Percentiles rank a stretch among this genome's conserved stretches.
Conservation (phyloP, 345 rosid genomes). For the Salix udensis region DNA sequence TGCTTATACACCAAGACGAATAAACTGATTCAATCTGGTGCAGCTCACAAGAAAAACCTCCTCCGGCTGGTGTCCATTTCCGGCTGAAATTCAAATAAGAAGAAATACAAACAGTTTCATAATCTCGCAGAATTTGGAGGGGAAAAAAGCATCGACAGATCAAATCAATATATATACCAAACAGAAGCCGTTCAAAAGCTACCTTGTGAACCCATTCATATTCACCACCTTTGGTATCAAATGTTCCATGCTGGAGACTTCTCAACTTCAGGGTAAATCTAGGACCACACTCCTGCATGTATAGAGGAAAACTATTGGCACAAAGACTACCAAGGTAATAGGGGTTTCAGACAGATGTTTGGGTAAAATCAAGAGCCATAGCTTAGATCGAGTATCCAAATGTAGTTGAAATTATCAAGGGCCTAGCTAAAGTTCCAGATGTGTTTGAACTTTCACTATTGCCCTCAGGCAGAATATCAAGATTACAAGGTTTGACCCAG, state of each 20-base stretch:
- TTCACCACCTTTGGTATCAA: constrained; percentile 80
- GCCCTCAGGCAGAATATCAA: neutral
- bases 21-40: neutral
- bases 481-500: neutral
- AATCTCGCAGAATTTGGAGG: neutral
- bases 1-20: neutral
- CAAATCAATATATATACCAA: neutral
- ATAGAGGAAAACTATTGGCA: neutral
- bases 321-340: too few relatives aligned
- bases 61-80: constrained; percentile 97
- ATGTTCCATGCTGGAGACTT: constrained; percentile 86
- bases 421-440: neutral
- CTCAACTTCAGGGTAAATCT: constrained; percentile 73
- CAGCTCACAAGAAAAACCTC: constrained; percentile 77
- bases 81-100: constrained; percentile 37
- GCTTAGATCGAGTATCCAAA: too few relatives aligned
- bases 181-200: neutral
- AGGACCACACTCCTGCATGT: constrained; percentile 81
- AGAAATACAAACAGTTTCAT: constrained; percentile 4
- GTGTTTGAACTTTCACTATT: neutral
- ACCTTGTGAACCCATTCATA: constrained; percentile 98
- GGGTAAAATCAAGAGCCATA: too few relatives aligned
- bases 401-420: neutral
- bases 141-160: neutral
- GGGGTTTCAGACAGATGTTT: too few relatives aligned